Evolutionary conservation across 768 basidiomycete genomes (phyloP).

Genomic region (Asterophora parasitica): DNA sequence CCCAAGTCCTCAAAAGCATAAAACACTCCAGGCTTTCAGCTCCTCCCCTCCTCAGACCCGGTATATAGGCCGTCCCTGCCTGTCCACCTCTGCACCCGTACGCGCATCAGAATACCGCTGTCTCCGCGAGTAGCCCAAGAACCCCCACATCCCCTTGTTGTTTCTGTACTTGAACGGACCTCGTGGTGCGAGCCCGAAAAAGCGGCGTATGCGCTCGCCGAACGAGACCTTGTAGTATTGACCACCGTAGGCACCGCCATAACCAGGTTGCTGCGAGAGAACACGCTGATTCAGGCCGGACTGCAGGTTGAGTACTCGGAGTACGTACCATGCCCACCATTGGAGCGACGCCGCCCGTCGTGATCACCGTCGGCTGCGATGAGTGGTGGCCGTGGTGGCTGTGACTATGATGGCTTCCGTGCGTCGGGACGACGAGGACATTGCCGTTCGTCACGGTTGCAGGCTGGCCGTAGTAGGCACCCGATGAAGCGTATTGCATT

Average conservation of each 20-base stretch:
- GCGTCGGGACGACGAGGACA: slow-evolving; percentile 14
- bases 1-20: background rate
- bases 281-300: background rate
- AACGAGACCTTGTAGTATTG: slow-evolving; percentile 28
- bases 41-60: slow-evolving; percentile 28
- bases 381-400: slow-evolving; percentile 19
- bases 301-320: background rate
- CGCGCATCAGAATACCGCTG: slow-evolving; percentile 45
- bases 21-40: too few species aligned
- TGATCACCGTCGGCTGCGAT: slow-evolving; percentile 11
- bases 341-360: slow-evolving; percentile 21
- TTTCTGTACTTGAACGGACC: slow-evolving; percentile 38
- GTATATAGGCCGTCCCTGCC: slow-evolving; percentile 50
- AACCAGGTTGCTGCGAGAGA: slow-evolving; percentile 25
- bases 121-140: slow-evolving; percentile 48
- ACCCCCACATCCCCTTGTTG: slow-evolving; percentile 46
- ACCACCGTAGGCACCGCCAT: slow-evolving; percentile 18
- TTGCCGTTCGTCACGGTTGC: background rate
- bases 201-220: slow-evolving; percentile 45
- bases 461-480: slow-evolving; percentile 13
- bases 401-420: slow-evolving; percentile 18
- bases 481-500: slow-evolving; percentile 8
- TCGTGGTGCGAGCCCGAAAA: slow-evolving; percentile 46
- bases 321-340: slow-evolving; percentile 25
- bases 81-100: slow-evolving; percentile 50